A percentile compares a stretch with the other conserved stretches of the same genome.
These are phyloP conservation scores for Haplosporangium sp. DNA, from an alignment of 371 early-diverging fungal genomes.

Conservation along the genomic window DNA sequence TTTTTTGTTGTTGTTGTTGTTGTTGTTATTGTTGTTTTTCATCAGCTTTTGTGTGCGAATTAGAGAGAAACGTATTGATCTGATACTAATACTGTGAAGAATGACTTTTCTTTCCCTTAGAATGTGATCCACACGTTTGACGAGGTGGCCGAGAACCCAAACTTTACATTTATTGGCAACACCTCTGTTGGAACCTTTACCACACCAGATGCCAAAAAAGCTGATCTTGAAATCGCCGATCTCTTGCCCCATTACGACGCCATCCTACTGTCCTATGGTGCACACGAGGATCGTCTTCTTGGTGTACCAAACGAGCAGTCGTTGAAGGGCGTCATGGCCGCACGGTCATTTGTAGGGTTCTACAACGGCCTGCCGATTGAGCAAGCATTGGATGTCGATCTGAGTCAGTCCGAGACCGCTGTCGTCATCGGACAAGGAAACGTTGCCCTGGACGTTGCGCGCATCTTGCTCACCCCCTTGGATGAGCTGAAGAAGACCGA, in stretches of 20 bases:
- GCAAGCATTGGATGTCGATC: conserved; percentile 66
- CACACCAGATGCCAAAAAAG: conserved; percentile 55
- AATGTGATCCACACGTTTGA: conserved; percentile 90
- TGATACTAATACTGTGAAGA: too few species aligned
- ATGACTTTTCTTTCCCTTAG: conserved; percentile 35
- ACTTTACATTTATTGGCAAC: conserved; percentile 88
- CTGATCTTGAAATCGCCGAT: conserved; percentile 54
- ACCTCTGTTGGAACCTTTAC: conserved; percentile 71
- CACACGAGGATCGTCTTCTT: conserved; percentile 77
- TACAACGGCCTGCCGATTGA: conserved; percentile 91
- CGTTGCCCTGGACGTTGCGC: conserved; percentile 94
- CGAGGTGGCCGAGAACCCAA: conserved; percentile 74
- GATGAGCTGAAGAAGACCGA: conserved; percentile 88
- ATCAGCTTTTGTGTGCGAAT: too few species aligned
- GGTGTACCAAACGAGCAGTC: conserved; percentile 75
- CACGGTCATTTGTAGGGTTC: conserved; percentile 93
- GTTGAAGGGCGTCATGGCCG: conserved; percentile 75
- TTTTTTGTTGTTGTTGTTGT: too few species aligned
- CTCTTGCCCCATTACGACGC: conserved; percentile 79
- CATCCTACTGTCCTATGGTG: conserved; percentile 91
- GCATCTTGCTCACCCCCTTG: conserved; percentile 85
- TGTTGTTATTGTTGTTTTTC: conserved; percentile 9
- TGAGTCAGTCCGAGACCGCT: conserved; percentile 77
- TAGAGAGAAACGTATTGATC: too few species aligned
- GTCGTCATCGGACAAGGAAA: conserved; percentile 96